phyloP scores from a whole-genome alignment of 2,329 filamentous ascomycete genomes.

The Paracamarosporium sp. region DNA sequence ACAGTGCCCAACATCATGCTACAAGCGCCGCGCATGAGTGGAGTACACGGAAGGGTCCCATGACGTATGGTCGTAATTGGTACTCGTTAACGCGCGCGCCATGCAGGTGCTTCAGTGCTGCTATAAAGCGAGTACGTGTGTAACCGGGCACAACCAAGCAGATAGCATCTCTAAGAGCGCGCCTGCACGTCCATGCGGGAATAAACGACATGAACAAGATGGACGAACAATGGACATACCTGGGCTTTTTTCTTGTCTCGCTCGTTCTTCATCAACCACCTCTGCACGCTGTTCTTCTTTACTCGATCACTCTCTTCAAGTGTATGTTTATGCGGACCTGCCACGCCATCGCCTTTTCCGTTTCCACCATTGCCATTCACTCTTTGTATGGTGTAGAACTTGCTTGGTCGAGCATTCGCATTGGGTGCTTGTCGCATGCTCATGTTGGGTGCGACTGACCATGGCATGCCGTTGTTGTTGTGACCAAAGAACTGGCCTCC shows the following conservation, averaged over 20 bases:
- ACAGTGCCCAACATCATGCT: background rate
- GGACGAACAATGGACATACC: conserved; percentile 27
- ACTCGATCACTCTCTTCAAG: conserved; percentile 77
- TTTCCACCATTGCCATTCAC: conserved; percentile 80
- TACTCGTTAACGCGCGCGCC: conserved; percentile 3
- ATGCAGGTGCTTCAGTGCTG: conserved; percentile 14
- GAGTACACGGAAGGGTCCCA: background rate
- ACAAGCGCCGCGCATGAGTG: background rate
- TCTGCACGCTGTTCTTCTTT: conserved; percentile 79
- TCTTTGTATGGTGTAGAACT: conserved; percentile 73
- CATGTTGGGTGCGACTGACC: conserved; percentile 31
- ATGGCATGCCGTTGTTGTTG: conserved; percentile 18
- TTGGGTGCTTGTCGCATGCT: conserved; percentile 15
- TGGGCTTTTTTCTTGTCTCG: conserved; percentile 68
- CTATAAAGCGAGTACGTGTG: conserved; percentile 12
- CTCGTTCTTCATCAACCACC: conserved; percentile 68
- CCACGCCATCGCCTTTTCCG: conserved; percentile 72
- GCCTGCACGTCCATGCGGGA: background rate
- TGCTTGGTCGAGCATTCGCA: conserved; percentile 23
- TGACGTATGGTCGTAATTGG: conserved; percentile 12
- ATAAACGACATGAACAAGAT: background rate
- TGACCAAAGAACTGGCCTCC: conserved; percentile 33
- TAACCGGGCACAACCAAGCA: background rate
- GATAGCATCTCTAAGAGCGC: background rate
- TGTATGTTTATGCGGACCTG: conserved; percentile 76